Evolutionary conservation across 768 basidiomycete species (phyloP).

Genomic region (Phallus indusiatus): DNA sequence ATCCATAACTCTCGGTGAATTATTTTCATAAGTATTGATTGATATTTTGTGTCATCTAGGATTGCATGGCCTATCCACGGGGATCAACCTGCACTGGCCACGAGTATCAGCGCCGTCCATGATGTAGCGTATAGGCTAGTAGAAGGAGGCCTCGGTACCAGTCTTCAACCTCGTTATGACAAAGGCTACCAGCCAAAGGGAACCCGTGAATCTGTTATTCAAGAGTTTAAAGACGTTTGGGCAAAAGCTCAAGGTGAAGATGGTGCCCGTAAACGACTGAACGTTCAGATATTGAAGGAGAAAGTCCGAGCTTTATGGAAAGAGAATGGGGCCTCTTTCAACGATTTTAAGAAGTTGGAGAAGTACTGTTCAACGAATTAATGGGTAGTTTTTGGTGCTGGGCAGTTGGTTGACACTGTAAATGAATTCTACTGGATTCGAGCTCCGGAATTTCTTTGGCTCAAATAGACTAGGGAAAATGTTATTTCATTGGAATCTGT

Average conservation of each 20-base stretch:
- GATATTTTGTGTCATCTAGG: background rate
- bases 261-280: conserved; percentile 13
- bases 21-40: background rate
- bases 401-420: background rate
- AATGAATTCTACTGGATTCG: no score
- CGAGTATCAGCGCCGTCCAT: conserved; percentile 11
- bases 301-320: conserved; percentile 1
- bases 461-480: no score
- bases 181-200: conserved; percentile 14
- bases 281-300: conserved; percentile 10
- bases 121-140: conserved; percentile 15
- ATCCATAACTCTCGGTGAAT: no score
- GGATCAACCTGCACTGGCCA: conserved; percentile 18
- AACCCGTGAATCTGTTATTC: conserved; percentile 14
- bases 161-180: conserved; percentile 11
- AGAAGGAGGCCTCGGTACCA: conserved; percentile 15
- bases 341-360: background rate
- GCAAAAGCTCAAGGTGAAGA: conserved; percentile 14
- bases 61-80: conserved; percentile 20
- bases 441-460: no score
- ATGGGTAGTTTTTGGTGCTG: background rate
- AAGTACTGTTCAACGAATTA: background rate
- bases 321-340: conserved; percentile 9
- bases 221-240: conserved; percentile 10
- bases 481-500: no score